Evolutionary conservation across 352 stramenopile genomes (phyloP).

Genomic region (Globisporangium carolinianum): DNA sequence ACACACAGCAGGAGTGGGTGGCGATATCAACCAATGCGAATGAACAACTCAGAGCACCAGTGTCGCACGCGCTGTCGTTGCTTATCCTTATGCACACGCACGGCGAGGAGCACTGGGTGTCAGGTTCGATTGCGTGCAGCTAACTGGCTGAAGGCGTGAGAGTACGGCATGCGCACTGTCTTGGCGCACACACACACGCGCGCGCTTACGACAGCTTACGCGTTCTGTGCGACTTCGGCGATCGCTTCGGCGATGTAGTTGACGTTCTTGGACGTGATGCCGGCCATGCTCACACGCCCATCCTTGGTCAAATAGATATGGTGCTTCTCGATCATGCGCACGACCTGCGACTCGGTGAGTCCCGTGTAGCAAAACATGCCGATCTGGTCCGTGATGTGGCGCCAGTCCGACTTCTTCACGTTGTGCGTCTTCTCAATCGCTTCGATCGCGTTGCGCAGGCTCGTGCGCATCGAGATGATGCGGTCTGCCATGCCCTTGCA

Average conservation of each 20-base stretch:
- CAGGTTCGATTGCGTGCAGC: too few species aligned
- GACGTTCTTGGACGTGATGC: conserved; percentile 95
- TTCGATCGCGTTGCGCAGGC: conserved; percentile 77
- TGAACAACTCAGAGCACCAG: too few species aligned
- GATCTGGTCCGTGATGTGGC: conserved; percentile 98
- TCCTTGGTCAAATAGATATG: conserved; percentile 99
- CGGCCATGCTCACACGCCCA: conserved; percentile 97
- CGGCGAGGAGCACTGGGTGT: too few species aligned
- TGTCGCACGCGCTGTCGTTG: too few species aligned
- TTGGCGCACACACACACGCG: too few species aligned
- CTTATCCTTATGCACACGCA: too few species aligned
- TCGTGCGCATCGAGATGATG: conserved; percentile 92
- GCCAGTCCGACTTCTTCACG: conserved; percentile 87
- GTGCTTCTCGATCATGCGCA: conserved; percentile 92
- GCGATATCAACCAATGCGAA: too few species aligned
- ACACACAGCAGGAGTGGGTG: too few species aligned
- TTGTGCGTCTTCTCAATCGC: conserved; percentile 70
- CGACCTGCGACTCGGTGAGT: conserved; percentile 92
- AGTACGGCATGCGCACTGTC: too few species aligned
- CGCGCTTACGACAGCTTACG: conserved; percentile 23
- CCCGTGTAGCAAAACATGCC: conserved; percentile 99
- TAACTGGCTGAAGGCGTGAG: too few species aligned
- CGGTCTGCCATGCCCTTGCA: conserved; percentile 95
- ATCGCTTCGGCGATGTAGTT: conserved; percentile 95
- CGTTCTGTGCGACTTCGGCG: conserved; percentile 88